Conservation (phyloP, 345 rosid genomes). For the Abelmoschus esculentus region DNA sequence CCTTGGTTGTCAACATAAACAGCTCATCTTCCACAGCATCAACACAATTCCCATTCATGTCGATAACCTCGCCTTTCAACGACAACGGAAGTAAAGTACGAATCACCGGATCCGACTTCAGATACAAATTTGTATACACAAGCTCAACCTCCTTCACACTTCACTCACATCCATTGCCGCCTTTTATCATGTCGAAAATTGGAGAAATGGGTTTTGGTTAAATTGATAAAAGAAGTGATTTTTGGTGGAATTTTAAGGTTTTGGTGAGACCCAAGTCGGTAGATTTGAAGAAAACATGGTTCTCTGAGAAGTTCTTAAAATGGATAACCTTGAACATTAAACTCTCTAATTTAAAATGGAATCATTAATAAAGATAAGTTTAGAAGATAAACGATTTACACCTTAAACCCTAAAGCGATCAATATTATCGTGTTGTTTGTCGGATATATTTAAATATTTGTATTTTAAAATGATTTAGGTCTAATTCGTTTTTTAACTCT, state of each 20-base stretch:
- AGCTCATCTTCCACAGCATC: slow-evolving; percentile 75
- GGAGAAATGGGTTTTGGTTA: slow-evolving; percentile 25
- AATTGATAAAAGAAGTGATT: slow-evolving; percentile 16
- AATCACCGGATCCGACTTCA: slow-evolving; percentile 66
- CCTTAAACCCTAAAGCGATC: no score
- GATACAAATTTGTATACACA: slow-evolving; percentile 36
- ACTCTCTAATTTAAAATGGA: no score
- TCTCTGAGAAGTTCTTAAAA: no score
- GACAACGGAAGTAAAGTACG: slow-evolving; percentile 64
- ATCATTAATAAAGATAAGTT: no score
- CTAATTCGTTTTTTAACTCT: no score
- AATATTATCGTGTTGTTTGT: no score
- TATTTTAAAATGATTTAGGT: no score
- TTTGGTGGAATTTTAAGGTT: slow-evolving; percentile 15
- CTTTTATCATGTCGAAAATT: slow-evolving; percentile 26
- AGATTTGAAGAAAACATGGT: slow-evolving; percentile 32
- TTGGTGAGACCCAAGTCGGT: slow-evolving; percentile 23
- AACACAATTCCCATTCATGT: slow-evolving; percentile 55
- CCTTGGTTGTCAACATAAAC: slow-evolving; percentile 71
- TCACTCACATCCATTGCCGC: no score
- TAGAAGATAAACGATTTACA: no score
- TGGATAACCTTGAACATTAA: no score
- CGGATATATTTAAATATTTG: no score
- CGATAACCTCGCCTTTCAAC: slow-evolving; percentile 46
- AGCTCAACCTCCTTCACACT: no score